Base-by-base conservation (phyloP, 345 rosid genomes). In the Lepidium sativum region DNA sequence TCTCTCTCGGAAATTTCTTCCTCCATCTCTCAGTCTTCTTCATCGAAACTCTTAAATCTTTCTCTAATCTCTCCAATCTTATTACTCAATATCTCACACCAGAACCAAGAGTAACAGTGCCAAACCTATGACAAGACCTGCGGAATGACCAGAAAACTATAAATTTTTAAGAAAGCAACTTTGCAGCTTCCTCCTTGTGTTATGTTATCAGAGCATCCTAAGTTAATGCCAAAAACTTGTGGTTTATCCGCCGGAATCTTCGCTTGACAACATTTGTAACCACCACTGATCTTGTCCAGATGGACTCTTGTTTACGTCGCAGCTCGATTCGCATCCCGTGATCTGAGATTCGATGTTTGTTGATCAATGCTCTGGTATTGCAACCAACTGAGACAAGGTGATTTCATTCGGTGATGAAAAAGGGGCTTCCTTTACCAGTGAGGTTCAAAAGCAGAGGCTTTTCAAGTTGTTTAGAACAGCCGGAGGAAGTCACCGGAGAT, bases 251-350 rank as follows among this genome's bases (percentile, higher is more conserved):
- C 21, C 1, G 71, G 73, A 52, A 83, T 67, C 3, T 61, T 6
- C 4, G 70, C 65, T 29, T 79, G 75, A 51, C 83, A 83, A 55
- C 85, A 83, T 7, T 71, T 77, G 8, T 72, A 58, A 8, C 80
- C 79, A 20, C 76, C 13, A 60, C 80, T 80, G 10, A 67, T 21
- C 31, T 54, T 71, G 10, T 75, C 45, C 25, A 17, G 11, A 37
- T 41, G 35, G n/a, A 43, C 13, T 43, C 9, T 54, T 62, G 17
- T 43, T 63, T 1, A 15, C 55, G 35, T 69, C 63, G 45, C 85
- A 83, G 54, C 51, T 2, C 4, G 83, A 77, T 66, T 69, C 37
- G 54, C 85, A 77, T 8, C 83, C 82, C 1, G 59, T 67, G 9
- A 20, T 48, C 56, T 71, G 78, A 7, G 69, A 20, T 1, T 62